phyloP scores from a whole-genome alignment of 2,329 filamentous ascomycete genomes.

The Cladophialophora exuberans region DNA sequence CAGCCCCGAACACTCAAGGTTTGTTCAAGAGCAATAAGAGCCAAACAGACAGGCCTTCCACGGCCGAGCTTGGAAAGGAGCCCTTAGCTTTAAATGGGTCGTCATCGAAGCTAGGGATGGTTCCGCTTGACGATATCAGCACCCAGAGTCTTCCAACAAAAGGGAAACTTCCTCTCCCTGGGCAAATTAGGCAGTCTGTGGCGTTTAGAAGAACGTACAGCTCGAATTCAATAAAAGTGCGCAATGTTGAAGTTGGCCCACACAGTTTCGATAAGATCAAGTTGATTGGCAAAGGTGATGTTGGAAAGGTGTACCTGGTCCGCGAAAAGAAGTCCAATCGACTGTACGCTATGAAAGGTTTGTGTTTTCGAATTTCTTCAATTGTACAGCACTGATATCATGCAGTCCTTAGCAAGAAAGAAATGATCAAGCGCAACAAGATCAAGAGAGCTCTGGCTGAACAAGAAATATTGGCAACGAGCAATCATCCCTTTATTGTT shows the following conservation, averaged over 20 bases:
- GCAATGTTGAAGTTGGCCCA: constrained; percentile 93
- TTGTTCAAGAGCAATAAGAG: constrained; percentile 68
- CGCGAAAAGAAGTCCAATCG: constrained; percentile 96
- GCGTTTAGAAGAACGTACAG: constrained; percentile 95
- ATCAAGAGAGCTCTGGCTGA: constrained; percentile 97
- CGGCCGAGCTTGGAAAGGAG: constrained; percentile 84
- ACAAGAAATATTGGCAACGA: constrained; percentile 96
- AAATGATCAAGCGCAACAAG: constrained; percentile 99
- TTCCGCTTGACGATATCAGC: constrained; percentile 45
- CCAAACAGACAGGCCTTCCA: constrained; percentile 71
- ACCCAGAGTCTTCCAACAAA: constrained; percentile 45
- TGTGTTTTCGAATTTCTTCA: constrained; percentile 34
- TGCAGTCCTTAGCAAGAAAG: constrained; percentile 95
- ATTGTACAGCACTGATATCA: constrained; percentile 42
- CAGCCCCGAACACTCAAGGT: constrained; percentile 94
- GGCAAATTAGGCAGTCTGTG: constrained; percentile 65
- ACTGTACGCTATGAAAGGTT: constrained; percentile 98
- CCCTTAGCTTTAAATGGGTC: constrained; percentile 65
- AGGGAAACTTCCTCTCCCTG: constrained; percentile 68
- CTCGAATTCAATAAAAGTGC: constrained; percentile 98
- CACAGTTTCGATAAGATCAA: constrained; percentile 99
- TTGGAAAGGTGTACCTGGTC: constrained; percentile 97
- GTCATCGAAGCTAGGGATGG: constrained; percentile 57
- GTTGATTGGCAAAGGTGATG: constrained; percentile 96
- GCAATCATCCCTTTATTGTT: constrained; percentile 98